Conservation (phyloP, 139 green algal genomes). For the Micractinium conductrix region DNA sequence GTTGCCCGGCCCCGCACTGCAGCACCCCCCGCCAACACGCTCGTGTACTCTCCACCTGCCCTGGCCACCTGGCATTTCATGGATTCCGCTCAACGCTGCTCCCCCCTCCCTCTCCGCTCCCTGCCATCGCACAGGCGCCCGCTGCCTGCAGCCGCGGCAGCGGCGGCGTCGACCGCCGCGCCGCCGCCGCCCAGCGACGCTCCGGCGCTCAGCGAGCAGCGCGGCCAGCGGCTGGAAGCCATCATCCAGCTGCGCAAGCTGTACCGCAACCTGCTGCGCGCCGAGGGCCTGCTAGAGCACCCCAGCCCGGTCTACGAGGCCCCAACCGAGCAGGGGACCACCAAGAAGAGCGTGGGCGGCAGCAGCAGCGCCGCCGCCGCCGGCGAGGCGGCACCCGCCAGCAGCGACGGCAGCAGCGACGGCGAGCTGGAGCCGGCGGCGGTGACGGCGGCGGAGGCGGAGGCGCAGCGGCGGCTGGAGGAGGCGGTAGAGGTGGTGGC, state of each 20-base stretch:
- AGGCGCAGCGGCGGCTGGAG: slow-evolving; percentile 43
- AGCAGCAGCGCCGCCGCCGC: not conserved
- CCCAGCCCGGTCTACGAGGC: slow-evolving; percentile 65
- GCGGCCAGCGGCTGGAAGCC: slow-evolving; percentile 62
- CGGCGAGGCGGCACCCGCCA: not conserved
- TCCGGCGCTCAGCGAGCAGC: not conserved
- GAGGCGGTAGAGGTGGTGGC: slow-evolving; percentile 74
- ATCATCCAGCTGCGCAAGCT: slow-evolving; percentile 78
- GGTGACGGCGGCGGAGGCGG: slow-evolving; percentile 5
- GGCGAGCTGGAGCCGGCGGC: not conserved
- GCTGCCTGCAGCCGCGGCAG: not conserved
- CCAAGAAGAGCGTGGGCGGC: not conserved
- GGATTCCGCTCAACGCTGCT: too few species aligned
- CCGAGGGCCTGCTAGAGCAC: slow-evolving; percentile 60
- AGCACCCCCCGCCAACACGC: too few species aligned
- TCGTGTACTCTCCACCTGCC: too few species aligned
- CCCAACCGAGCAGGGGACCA: not conserved
- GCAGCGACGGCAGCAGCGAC: not conserved
- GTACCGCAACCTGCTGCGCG: slow-evolving; percentile 83
- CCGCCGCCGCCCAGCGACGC: slow-evolving; percentile 7
- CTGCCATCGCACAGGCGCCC: not conserved
- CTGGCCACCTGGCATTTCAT: too few species aligned
- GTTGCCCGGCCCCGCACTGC: too few species aligned
- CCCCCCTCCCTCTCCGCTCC: too few species aligned
- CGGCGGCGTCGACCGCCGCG: not conserved